phyloP scores from a whole-genome alignment of 2,329 filamentous ascomycete species.

The Aspergillus sojae region DNA sequence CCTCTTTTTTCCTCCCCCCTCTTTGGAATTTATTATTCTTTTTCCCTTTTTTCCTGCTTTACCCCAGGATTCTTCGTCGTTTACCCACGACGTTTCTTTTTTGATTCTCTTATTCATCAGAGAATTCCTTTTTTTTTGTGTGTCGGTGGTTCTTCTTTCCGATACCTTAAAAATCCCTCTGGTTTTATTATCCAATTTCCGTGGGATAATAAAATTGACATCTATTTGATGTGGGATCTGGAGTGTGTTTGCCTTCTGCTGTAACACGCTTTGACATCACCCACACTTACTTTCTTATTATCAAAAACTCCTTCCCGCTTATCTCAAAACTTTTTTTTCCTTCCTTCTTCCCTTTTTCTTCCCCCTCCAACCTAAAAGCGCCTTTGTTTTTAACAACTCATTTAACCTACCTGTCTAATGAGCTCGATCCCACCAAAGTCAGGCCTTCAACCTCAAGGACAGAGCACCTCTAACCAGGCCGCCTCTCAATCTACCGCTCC shows the following conservation, averaged over 20 bases:
- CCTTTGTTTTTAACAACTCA: conserved; percentile 13
- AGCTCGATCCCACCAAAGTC: conserved; percentile 57
- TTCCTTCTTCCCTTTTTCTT: conserved; percentile 9
- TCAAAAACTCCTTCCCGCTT: conserved; percentile 3
- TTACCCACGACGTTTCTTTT: conserved; percentile 22
- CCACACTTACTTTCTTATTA: conserved; percentile 6
- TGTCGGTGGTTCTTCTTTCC: conserved; percentile 22
- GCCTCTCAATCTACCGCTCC: conserved; percentile 49
- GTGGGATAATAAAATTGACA: conserved; percentile 16
- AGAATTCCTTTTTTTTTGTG: conserved; percentile 2
- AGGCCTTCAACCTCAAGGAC: conserved; percentile 55
- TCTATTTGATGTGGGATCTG: conserved; percentile 26
- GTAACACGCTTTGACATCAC: conserved; percentile 25
- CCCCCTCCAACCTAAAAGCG: conserved; percentile 5
- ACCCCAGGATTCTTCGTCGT: conserved; percentile 24
- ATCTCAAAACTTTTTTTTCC: conserved; percentile 11
- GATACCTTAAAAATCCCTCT: conserved; percentile 8
- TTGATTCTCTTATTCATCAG: conserved; percentile 6
- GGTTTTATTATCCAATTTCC: conserved; percentile 14
- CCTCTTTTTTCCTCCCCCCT: conserved; percentile 15
- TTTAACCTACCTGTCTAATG: conserved; percentile 56
- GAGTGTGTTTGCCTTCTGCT: conserved; percentile 23
- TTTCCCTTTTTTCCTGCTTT: conserved; percentile 20
- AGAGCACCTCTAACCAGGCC: conserved; percentile 53
- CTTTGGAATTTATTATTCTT: conserved; percentile 14